phyloP scores from a whole-genome alignment of 1,284 basidiomycete species.

The Irpex lacteus region DNA sequence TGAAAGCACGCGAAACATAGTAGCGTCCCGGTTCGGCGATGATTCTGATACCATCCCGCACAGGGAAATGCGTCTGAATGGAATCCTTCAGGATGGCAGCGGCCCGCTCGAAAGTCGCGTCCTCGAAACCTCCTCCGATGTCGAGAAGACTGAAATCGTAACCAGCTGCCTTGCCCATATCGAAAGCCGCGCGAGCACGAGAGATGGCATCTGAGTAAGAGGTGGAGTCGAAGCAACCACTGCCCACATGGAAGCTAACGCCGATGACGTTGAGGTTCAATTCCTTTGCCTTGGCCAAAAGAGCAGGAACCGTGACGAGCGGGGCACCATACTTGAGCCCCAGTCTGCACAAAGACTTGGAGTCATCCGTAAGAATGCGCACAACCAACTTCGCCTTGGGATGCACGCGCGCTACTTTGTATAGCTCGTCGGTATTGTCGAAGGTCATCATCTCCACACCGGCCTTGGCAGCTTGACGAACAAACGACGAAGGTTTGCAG shows the following conservation, averaged over 20 bases:
- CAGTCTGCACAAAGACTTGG: slow-evolving; percentile 90
- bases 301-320: slow-evolving; percentile 74
- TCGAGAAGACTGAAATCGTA: slow-evolving; percentile 87
- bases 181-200: slow-evolving; percentile 83
- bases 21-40: slow-evolving; percentile 98
- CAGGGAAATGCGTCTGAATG: slow-evolving; percentile 85
- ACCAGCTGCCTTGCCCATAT: slow-evolving; percentile 82
- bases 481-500: slow-evolving; percentile 95
- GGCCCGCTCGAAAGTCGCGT: slow-evolving; percentile 83
- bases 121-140: slow-evolving; percentile 95
- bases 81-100: slow-evolving; percentile 73
- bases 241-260: slow-evolving; percentile 98
- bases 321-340: slow-evolving; percentile 98
- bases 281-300: slow-evolving; percentile 80
- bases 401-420: slow-evolving; percentile 88
- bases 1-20: slow-evolving; percentile 92
- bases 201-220: slow-evolving; percentile 89
- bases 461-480: slow-evolving; percentile 77
- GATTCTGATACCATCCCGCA: slow-evolving; percentile 71
- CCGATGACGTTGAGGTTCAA: slow-evolving; percentile 88
- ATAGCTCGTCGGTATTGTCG: slow-evolving; percentile 97
- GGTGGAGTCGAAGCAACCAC: slow-evolving; percentile 91
- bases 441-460: slow-evolving; percentile 96
- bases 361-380: slow-evolving; percentile 96
- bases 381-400: slow-evolving; percentile 87